phyloP scores from a whole-genome alignment of 768 basidiomycete genomes.

The Boletus sensibilis region DNA sequence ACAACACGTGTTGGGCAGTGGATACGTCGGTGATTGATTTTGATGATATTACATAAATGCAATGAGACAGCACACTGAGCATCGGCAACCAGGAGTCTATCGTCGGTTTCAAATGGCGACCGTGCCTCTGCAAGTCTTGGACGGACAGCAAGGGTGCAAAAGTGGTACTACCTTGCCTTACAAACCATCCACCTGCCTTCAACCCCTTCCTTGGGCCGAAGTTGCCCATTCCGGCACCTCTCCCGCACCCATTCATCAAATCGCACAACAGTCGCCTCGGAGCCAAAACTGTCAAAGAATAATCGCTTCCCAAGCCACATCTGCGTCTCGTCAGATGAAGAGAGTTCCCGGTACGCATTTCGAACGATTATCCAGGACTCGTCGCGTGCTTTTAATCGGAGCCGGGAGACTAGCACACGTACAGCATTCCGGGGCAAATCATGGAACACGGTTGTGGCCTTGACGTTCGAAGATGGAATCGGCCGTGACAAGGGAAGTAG shows the following conservation, averaged over 20 bases:
- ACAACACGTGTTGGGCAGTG: neutral
- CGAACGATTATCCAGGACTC: conserved; percentile 62
- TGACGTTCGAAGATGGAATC: conserved; percentile 2
- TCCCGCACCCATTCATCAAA: conserved; percentile 56
- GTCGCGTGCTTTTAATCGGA: conserved; percentile 51
- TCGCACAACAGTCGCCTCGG: conserved; percentile 26
- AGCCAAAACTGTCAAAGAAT: conserved; percentile 39
- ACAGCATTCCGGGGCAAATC: conserved; percentile 44
- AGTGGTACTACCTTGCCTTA: conserved; percentile 39
- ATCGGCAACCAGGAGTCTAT: neutral
- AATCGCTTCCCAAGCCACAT: conserved; percentile 52
- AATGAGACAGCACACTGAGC: neutral
- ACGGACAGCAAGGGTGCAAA: neutral
- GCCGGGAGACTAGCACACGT: conserved; percentile 40
- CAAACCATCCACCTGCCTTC: conserved; percentile 62
- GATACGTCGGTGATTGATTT: no score
- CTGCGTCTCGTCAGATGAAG: conserved; percentile 37
- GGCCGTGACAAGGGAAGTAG: conserved; percentile 16
- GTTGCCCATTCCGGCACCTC: conserved; percentile 43
- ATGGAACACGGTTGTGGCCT: neutral
- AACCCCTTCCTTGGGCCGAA: conserved; percentile 55
- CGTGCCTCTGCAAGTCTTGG: neutral
- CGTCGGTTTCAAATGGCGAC: neutral
- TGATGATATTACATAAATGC: neutral
- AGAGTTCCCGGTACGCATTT: conserved; percentile 61